These are phyloP conservation scores for Xylaria sp. DNA, from an alignment of 2,329 filamentous ascomycete genomes.

Conservation along the genomic window DNA sequence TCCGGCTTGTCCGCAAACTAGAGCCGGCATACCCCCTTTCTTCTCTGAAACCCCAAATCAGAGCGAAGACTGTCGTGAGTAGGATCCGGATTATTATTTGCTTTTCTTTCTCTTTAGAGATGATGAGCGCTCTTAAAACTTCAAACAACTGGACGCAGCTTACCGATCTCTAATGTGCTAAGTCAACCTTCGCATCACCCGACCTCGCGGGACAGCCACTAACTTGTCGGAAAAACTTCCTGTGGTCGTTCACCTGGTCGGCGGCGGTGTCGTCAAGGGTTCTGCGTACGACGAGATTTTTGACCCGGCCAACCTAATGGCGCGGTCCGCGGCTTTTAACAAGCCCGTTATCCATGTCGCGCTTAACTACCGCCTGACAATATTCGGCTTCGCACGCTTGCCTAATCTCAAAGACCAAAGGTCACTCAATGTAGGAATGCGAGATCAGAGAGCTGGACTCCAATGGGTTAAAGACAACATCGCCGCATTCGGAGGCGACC, in stretches of 20 bases:
- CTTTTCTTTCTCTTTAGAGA: not conserved
- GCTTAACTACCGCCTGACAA: conserved; percentile 47
- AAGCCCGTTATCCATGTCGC: conserved; percentile 47
- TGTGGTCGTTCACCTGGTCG: not conserved
- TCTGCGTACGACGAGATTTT: conserved; percentile 12
- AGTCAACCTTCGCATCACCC: not conserved
- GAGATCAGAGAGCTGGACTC: conserved; percentile 18
- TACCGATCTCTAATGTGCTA: not conserved
- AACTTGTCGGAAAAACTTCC: not conserved
- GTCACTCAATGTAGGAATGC: conserved; percentile 36
- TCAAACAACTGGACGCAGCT: not conserved
- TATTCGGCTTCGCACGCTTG: conserved; percentile 50
- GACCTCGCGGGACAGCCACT: not conserved
- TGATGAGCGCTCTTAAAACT: not conserved
- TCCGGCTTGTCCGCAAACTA: not conserved
- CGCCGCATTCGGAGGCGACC: conserved; percentile 22
- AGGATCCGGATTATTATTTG: conserved; percentile 6
- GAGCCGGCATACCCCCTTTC: conserved; percentile 40
- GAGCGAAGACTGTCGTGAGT: conserved; percentile 48
- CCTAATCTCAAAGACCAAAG: conserved; percentile 44
- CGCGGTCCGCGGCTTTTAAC: conserved; percentile 8
- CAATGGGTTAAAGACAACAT: conserved; percentile 28
- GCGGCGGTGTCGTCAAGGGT: conserved; percentile 31
- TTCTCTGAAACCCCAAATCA: conserved; percentile 41
- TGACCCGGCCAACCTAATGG: not conserved